Conservation (phyloP, 257 asterid species). For the Rehmannia glutinosa region DNA sequence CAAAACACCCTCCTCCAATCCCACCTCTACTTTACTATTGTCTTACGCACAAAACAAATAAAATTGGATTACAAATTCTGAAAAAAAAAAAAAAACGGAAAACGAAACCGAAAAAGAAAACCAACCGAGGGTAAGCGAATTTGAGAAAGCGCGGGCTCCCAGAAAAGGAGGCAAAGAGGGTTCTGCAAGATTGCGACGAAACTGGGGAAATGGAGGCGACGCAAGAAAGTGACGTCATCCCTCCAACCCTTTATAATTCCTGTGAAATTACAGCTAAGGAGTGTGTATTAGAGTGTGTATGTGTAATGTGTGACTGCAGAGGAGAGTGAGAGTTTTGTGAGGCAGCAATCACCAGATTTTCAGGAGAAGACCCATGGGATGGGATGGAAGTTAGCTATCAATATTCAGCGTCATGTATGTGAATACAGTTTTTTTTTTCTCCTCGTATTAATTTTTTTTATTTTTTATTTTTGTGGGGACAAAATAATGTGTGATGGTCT, state of each 20-base stretch:
- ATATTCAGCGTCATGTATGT: background rate
- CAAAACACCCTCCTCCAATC: background rate
- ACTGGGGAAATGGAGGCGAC: conserved; percentile 30
- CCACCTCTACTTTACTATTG: background rate
- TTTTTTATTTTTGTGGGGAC: conserved; percentile 16
- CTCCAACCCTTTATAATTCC: conserved; percentile 1
- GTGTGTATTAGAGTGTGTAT: too few relatives aligned
- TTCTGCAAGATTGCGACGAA: conserved; percentile 20
- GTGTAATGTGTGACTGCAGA: too few relatives aligned
- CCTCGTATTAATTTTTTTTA: too few relatives aligned
- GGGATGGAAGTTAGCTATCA: background rate
- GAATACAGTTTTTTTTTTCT: background rate
- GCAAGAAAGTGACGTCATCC: conserved; percentile 43
- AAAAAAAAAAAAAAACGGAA: background rate
- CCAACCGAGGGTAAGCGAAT: conserved; percentile 31
- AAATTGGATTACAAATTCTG: background rate
- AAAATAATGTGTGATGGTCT: background rate
- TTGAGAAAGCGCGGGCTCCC: conserved; percentile 13
- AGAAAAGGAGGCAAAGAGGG: conserved; percentile 24
- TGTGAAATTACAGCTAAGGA: background rate
- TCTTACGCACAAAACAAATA: background rate
- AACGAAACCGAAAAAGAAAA: background rate
- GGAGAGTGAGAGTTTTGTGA: background rate
- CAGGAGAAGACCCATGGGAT: conserved; percentile 8
- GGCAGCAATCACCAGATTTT: conserved; percentile 16